Evolutionary conservation across 2,329 filamentous ascomycete species (phyloP), one percentile per base, ranked within the genome.

Genomic region (Thelonectria blattea): DNA sequence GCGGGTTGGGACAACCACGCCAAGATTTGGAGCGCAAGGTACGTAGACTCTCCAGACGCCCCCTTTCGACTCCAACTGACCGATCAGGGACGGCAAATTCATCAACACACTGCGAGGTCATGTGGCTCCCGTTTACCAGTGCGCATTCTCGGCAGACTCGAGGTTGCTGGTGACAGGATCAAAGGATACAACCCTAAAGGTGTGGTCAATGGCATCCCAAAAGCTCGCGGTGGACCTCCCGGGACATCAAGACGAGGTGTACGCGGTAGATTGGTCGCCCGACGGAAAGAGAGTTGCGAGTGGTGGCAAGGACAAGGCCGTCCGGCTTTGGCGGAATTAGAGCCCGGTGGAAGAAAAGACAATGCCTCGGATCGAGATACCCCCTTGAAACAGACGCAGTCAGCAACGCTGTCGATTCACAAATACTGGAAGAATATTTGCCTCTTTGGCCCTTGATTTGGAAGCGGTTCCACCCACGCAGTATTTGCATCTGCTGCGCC

Each of bases 1-100:
- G 89, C 91, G 9, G 89, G 90, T 4, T 99, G 94, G 80, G 95
- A 99, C 75, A 99, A 98, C 74, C 91, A 94, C 71, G 92, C 94
- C 68, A 97, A 97, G 78, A 79, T 97, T 24, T 98, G 93, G 93
- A 91, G 88, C 67, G 91, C 90, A 2, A 83, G 85, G 73, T 91
- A 89, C 52, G 75, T 66, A n/a, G n/a, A n/a, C n/a, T 45, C 37
- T 30, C 20, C 14, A 8, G 1, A 12, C 34, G n/a, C 14, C 32
- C 27, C 14, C 11, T 7, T 9, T 30, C 22, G n/a, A 45, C 30
- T 18, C 52, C 54, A 50, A 57, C 65, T 71, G 53, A 72, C 5
- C 34, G 14, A 5, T 3, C 34, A 84, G 85, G 63, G 86, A 88
- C 66, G 86, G 86, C 47, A 90, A 89, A 65, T 98, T 97, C 77